Evolutionary conservation across 2,329 filamentous ascomycete species (phyloP).

Genomic region (Cryphonectria japonica): DNA sequence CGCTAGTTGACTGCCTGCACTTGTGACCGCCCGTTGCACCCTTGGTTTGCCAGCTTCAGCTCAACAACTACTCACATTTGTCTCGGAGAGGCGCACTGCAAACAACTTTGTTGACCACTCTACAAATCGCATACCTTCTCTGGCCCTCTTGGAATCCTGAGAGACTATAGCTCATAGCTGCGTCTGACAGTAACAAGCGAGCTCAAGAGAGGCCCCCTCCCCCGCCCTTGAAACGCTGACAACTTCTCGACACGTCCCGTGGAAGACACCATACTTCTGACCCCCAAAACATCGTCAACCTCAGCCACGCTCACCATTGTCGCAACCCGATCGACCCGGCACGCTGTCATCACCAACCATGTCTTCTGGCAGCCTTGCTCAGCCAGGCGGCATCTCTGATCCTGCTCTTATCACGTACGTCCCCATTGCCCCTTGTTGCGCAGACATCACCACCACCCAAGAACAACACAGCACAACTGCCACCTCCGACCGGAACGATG

Average conservation of each 20-base stretch:
- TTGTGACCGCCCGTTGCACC: slow-evolving; percentile 17
- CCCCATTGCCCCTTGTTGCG: slow-evolving; percentile 19
- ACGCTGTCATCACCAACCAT: slow-evolving; percentile 17
- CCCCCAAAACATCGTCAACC: slow-evolving; percentile 3
- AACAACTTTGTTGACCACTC: neutral
- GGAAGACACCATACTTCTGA: slow-evolving; percentile 3
- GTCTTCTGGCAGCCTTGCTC: slow-evolving; percentile 29
- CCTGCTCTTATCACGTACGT: slow-evolving; percentile 67
- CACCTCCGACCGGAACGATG: neutral
- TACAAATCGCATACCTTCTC: neutral
- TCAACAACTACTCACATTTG: slow-evolving; percentile 4
- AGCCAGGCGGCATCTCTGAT: slow-evolving; percentile 65
- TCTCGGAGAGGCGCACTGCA: neutral
- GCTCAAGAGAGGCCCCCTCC: slow-evolving; percentile 7
- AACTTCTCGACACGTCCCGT: slow-evolving; percentile 14
- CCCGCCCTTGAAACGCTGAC: slow-evolving; percentile 15
- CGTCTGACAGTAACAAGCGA: neutral
- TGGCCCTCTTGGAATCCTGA: neutral
- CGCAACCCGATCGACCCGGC: slow-evolving; percentile 14
- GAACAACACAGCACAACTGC: slow-evolving; percentile 14
- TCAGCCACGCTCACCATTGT: slow-evolving; percentile 20
- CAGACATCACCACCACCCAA: slow-evolving; percentile 16
- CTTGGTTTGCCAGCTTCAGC: neutral
- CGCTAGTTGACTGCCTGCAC: slow-evolving; percentile 5
- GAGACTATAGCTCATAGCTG: neutral